Base-by-base conservation (phyloP, 1,284 basidiomycete species). In the Hypsizygus ulmarius region DNA sequence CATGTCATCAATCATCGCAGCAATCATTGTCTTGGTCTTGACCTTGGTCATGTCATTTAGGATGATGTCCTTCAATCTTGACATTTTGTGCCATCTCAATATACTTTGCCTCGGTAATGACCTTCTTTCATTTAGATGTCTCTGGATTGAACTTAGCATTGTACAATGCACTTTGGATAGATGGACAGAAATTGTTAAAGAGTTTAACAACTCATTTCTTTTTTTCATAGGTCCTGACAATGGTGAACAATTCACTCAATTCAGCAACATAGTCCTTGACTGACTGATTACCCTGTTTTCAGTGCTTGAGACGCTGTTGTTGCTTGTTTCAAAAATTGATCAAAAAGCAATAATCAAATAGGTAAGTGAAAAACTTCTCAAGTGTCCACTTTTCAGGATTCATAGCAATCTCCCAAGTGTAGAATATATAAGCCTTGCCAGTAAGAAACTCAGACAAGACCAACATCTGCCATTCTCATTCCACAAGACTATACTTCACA, bases 291-390 rank as follows among this genome's bases (percentile, higher is more conserved):
- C 53, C 43, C 35, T 70, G 64, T 1, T n/a, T 39, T 34, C 49
- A 55, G 2, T 38, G 34, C 1, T 48, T 15, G 6, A 64, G 37
- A n/a, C 50, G 49, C 3, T 51, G 30, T 1, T 55, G 33, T 38
- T 59, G 57, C 19, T 52, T 39, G 7, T 42, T 52, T 3, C 50
- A 25, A 27, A 52, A 69, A 37, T 64, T 47, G 2, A 56, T 37
- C 3, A 59, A 59, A 33, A 69, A 69, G 30, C 61, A 63, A 14
- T 56, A 51, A 18, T 67, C 63, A 28, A 62, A 66, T 1, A 68
- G 27, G 5, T 51, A 59, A 0, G 43, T 16, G 19, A 64, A 64
- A 50, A 66, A 65, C 0, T 56, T 39, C 2, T 39, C 18, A 0
- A 61, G 25, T 0, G 43, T 41, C 61, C 61, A 65, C 1, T 49